Evolutionary conservation across 2,329 filamentous ascomycete genomes (phyloP).

Genomic region (Diaporthe sp.): DNA sequence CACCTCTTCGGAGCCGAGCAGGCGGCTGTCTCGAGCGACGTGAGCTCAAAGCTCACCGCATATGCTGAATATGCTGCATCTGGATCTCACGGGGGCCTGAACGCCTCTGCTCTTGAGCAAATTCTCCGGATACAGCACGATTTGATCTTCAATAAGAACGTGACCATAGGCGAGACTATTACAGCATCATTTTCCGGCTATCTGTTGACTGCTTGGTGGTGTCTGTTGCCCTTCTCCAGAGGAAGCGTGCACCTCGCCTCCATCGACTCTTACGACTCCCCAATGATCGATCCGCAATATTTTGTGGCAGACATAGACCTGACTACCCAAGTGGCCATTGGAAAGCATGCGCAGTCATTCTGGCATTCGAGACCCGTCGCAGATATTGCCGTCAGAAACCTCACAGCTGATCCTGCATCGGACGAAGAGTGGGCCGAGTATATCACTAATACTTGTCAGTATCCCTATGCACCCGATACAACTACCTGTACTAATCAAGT

Average conservation of each 20-base stretch:
- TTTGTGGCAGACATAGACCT: constrained; percentile 50
- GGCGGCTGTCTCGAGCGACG: constrained; percentile 37
- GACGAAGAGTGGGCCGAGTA: constrained; percentile 24
- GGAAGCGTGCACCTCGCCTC: constrained; percentile 54
- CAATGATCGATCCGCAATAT: constrained; percentile 50
- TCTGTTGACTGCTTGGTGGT: constrained; percentile 50
- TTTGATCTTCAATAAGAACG: constrained; percentile 56
- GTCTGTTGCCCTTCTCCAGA: constrained; percentile 50
- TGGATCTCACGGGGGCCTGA: constrained; percentile 13
- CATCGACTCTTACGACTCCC: constrained; percentile 46
- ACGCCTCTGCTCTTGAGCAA: constrained; percentile 47
- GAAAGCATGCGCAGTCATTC: constrained; percentile 44
- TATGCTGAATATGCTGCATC: constrained; percentile 32
- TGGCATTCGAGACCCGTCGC: constrained; percentile 45
- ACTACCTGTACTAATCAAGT: neutral
- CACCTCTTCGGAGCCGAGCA: constrained; percentile 44
- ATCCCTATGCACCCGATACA: neutral
- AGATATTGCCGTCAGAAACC: constrained; percentile 33
- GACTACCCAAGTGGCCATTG: constrained; percentile 41
- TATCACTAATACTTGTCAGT: constrained; percentile 14
- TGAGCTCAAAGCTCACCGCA: constrained; percentile 37
- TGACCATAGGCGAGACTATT: constrained; percentile 59
- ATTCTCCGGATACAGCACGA: constrained; percentile 58
- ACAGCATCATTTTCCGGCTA: constrained; percentile 45
- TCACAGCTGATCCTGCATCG: neutral